Evolutionary conservation across 2,329 filamentous ascomycete species (phyloP).

Genomic region (Xylariaceae sp.): DNA sequence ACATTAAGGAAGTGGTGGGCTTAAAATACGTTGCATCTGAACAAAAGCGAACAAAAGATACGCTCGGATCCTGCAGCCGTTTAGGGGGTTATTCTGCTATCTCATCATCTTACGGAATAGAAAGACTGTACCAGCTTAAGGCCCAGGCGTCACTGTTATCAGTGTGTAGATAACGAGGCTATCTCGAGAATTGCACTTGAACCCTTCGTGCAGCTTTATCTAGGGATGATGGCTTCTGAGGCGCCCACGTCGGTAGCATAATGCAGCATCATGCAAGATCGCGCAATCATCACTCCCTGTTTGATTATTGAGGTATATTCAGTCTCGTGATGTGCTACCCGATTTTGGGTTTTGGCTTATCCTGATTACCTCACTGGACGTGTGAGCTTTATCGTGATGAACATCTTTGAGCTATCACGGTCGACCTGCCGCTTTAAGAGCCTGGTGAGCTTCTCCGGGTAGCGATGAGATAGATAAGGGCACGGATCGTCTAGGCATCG

Average conservation of each 20-base stretch:
- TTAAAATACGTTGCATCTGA: constrained; percentile 3
- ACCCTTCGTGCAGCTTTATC: constrained; percentile 8
- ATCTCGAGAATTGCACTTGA: not conserved
- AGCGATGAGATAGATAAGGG: constrained; percentile 22
- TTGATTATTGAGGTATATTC: not conserved
- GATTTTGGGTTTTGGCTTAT: constrained; percentile 1
- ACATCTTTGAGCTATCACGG: constrained; percentile 1
- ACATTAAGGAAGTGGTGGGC: too few species aligned
- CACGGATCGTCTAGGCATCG: not conserved
- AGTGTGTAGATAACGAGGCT: constrained; percentile 14
- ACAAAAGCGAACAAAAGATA: not conserved
- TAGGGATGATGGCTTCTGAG: constrained; percentile 2
- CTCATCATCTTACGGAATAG: constrained; percentile 5
- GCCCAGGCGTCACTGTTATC: not conserved
- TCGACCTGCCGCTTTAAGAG: constrained; percentile 24
- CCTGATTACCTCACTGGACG: not conserved
- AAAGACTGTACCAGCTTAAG: constrained; percentile 1
- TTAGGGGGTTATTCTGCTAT: constrained; percentile 11
- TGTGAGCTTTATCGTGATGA: constrained; percentile 17
- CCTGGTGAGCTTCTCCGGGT: constrained; percentile 1
- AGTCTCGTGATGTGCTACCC: not conserved
- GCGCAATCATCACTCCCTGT: constrained; percentile 6
- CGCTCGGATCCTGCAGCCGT: not conserved
- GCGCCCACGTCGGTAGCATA: constrained; percentile 4
- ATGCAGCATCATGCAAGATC: constrained; percentile 15